Base-by-base conservation (phyloP, 306 rosid genomes). In the Begonia loranthoides region DNA sequence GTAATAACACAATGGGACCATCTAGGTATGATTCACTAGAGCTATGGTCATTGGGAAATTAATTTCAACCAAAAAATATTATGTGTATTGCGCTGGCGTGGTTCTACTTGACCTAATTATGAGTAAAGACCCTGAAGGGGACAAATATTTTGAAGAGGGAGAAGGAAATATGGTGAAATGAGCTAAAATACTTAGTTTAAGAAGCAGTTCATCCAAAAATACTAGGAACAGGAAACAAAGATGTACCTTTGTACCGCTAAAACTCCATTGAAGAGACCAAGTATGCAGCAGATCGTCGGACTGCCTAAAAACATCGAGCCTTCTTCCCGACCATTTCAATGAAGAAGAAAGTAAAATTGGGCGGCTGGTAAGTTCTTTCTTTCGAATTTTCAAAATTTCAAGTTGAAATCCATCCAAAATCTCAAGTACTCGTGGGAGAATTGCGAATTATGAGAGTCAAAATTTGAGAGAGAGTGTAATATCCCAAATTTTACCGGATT, bases 201-300 rank as follows among this genome's bases (percentile, higher is more conserved):
- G 76, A 61, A 41, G 83, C 80, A 22, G 80, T 90, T 72, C 94
- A 85, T 76, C 92, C 79, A 0, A 90, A 85, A 58, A 76, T 85
- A 68, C 72, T 76, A 8, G 75, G 77, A 33, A 73, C 84, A 4
- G 93, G 77, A 50, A 57, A 58, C 0, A 84, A 73, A 53, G 76
- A 73, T 15, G 86, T 92, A 86, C 69, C 78, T 92, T 3, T 92
- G 99, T 78, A 92, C 97, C 13, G 97, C 97, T 52, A 95, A 85
- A 15, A 73, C 74, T 58, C 94, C 97, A 58, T 70, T 73, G 13
- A 90, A 90, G 69, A 68, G 97, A 56, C 97, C 97, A 38, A 82
- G 71, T 64, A 90, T 85, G 97, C 97, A 90, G 61, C 97, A 90
- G 76, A 86, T 90, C 52, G 95, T 90, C 57, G 97, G 97, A 62